Evolutionary conservation across 331 rosid genomes (phyloP), one percentile per base, ranked within the genome.

Genomic region (Prunus yedoensis): DNA sequence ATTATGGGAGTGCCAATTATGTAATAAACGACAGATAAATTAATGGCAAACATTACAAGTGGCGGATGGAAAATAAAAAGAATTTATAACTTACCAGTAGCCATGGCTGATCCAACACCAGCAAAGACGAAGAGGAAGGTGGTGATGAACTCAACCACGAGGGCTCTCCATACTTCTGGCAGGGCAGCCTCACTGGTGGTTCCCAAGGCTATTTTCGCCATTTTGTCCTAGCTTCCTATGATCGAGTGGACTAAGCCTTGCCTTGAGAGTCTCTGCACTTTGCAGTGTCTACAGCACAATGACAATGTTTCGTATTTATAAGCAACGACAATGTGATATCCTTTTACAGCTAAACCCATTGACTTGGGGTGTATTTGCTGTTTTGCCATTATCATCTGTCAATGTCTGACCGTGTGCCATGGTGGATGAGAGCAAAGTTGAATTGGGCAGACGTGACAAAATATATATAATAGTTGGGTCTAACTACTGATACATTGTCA

Each of bases 71-170:
- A 23, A 23, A 23, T 23, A n/a, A 23, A 23, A 23, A 23, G 25
- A 23, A 23, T 23, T 23, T 23, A 23, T 23, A 23, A 23, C 25
- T 23, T 23, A 23, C 97, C 92, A 38, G 81, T 85, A 9, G 86
- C 75, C 86, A 93, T 94, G 83, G 94, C 88, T n/a, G 97, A 74
- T 74, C 87, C 98, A n/a, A 94, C 97, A 10, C 98, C 96, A 49
- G 76, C 87, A 30, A 94, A 94, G 84, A 91, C 93, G 35, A 94
- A 94, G 68, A 94, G 87, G 75, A 94, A 94, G 80, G 98, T 91
- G 75, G 91, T 80, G 53, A 91, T 78, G 79, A 94, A 94, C 78
- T 94, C 98, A 30, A 94, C 87, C n/a, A 88, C 28, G 15, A 94
- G 90, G 56, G 97, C 97, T 50, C 85, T 88, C 72, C 92, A 74